phyloP scores from a whole-genome alignment of 306 rosid species.

The Lithocarpus polystachyus region DNA sequence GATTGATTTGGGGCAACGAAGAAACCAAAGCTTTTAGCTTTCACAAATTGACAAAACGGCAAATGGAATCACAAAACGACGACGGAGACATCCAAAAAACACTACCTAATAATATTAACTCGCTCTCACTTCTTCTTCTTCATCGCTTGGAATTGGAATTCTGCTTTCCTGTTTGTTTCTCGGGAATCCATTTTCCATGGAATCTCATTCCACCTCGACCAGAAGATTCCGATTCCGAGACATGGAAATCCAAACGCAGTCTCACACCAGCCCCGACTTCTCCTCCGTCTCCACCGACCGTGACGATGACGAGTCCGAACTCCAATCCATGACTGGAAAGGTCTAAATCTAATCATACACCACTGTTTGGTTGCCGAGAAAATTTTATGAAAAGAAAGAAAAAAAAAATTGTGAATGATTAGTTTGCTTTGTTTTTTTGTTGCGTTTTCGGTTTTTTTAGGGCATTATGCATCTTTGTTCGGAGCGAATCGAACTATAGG shows the following conservation, averaged over 20 bases:
- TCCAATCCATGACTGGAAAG: conserved; percentile 74
- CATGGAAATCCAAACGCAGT: conserved; percentile 31
- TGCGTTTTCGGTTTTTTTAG: conserved; percentile 22
- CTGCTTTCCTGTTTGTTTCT: neutral
- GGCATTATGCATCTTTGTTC: conserved; percentile 81
- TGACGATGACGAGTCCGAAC: conserved; percentile 38
- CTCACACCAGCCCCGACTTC: conserved; percentile 41
- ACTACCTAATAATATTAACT: too few relatives aligned
- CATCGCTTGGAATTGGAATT: neutral
- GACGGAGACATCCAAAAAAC: conserved; percentile 1
- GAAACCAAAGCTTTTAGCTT: conserved; percentile 39
- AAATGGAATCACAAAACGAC: conserved; percentile 27
- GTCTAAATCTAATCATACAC: conserved; percentile 4
- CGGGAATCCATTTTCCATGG: conserved; percentile 36
- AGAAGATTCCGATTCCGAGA: conserved; percentile 55
- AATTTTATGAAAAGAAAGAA: neutral
- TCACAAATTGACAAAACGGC: neutral
- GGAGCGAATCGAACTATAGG: conserved; percentile 73
- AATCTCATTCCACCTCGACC: conserved; percentile 40
- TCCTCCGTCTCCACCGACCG: conserved; percentile 38
- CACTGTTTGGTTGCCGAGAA: neutral
- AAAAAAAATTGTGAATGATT: too few relatives aligned
- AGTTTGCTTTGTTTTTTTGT: neutral
- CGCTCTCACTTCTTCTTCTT: too few relatives aligned
- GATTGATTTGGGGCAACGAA: conserved; percentile 1